These are phyloP conservation scores for Rhododendron simsii DNA, from an alignment of 148 eudicot genomes.

Conservation along the genomic window DNA sequence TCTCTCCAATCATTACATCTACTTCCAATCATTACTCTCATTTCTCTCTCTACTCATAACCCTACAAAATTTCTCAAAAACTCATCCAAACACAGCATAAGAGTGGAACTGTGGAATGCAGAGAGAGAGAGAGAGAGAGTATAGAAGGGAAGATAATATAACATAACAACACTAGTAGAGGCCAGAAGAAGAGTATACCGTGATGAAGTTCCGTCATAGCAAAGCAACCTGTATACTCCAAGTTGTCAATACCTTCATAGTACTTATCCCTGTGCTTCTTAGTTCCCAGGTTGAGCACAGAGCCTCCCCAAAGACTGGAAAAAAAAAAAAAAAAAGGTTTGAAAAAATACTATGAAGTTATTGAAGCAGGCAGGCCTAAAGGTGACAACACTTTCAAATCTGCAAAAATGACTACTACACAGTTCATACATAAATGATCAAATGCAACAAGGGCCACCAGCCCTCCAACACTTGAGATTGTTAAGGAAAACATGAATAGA, in stretches of 20 bases:
- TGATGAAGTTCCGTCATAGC: conserved; percentile 99
- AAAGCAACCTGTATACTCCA: conserved; percentile 89
- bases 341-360: neutral
- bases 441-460: neutral
- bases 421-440: neutral
- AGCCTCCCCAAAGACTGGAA: conserved; percentile 98
- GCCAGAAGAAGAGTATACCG: conserved; percentile 34
- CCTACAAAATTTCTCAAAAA: too few species aligned
- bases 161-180: neutral
- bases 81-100: too few species aligned
- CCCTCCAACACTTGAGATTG: neutral
- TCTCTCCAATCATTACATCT: too few species aligned
- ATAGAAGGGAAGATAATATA: neutral
- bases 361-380: neutral
- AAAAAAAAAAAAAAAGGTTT: neutral
- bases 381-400: neutral
- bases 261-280: conserved; percentile 85
- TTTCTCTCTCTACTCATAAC: too few species aligned
- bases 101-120: neutral
- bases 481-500: neutral
- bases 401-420: neutral
- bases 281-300: conserved; percentile 88
- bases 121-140: neutral
- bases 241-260: conserved; percentile 87
- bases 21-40: too few species aligned